Conservation (phyloP, 306 rosid species). For the Rubus parviflorus region DNA sequence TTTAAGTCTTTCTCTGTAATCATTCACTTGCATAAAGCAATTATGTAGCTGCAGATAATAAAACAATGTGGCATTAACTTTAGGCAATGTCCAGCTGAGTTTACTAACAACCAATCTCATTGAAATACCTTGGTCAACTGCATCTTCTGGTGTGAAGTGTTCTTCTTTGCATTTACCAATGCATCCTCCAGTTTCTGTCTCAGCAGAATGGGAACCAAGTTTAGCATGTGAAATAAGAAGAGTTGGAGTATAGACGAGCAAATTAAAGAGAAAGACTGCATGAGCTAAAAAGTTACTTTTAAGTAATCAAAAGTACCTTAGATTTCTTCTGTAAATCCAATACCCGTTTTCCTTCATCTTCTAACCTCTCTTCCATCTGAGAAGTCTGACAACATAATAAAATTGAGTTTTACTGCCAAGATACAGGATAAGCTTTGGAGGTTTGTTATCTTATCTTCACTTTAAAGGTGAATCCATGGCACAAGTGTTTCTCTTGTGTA, state of each 20-base stretch:
- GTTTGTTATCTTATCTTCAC: not conserved
- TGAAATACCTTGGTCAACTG: conserved; percentile 68
- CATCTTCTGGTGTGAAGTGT: conserved; percentile 57
- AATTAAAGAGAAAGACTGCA: conserved; percentile 14
- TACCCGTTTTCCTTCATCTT: conserved; percentile 42
- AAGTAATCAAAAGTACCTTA: conserved; percentile 37
- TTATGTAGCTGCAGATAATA: conserved; percentile 66
- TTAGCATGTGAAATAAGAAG: conserved; percentile 15
- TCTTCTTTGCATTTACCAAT: conserved; percentile 70
- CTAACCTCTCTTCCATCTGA: conserved; percentile 50
- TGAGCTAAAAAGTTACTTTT: conserved; percentile 13
- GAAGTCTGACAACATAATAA: conserved; percentile 50
- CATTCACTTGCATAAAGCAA: conserved; percentile 59
- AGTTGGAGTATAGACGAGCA: conserved; percentile 5
- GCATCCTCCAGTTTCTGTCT: conserved; percentile 90
- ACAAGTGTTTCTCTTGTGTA: conserved; percentile 6
- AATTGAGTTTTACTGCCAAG: conserved; percentile 27
- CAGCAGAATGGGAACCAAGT: conserved; percentile 18
- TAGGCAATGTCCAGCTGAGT: conserved; percentile 5
- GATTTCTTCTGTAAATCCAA: conserved; percentile 67
- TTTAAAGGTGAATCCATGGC: not conserved
- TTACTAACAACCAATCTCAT: not conserved
- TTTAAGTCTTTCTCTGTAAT: conserved; percentile 58
- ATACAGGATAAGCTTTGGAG: not conserved
- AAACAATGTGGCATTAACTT: conserved; percentile 18